Base-by-base conservation (phyloP, 306 rosid species). In the Medicago ruthenica region DNA sequence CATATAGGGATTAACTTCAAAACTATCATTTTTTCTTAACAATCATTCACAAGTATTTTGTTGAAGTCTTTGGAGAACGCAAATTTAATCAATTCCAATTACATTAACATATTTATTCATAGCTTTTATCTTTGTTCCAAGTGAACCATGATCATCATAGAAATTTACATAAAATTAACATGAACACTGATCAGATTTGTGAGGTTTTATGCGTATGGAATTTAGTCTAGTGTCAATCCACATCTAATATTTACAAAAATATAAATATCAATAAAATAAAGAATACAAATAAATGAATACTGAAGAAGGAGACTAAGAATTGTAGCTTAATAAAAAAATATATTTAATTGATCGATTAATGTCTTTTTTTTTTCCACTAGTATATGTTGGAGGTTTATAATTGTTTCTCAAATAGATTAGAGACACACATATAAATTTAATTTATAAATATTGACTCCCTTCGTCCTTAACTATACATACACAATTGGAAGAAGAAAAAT, bases 191-290 rank as follows among this genome's bases (percentile, higher is more conserved):
- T 27, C 39, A 27, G 85, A 65, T 62, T 82, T 85, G 54, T 94
- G 98, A 48, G 90, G 93, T 74, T 77, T 87, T 86, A 97, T 86
- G 75, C 87, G 86, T 3, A 94, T 83, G 22, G 95, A 94, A 60
- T 86, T 87, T 79, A 94, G 87, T 87, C 80, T 87, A 71, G 90
- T 94, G 88, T 94, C 98, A 9, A 61, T 4, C 90, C 90, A 87
- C 8, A 81, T 88, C 97, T 94, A 37, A 9, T 81, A 53, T 57
- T 61, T 39, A 16, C 50, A 6, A 20, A 4, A 10, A 55, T 4
- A 20, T 18, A 9, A 15, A 55, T 18, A n/a, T n/a, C n/a, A n/a
- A n/a, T n/a, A n/a, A n/a, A n/a, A n/a, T n/a, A n/a, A n/a, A n/a
- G n/a, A n/a, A n/a, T n/a, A n/a, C n/a, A n/a, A n/a, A n/a, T n/a